Conservation (phyloP, 2,329 filamentous ascomycete genomes). For the Monilinia fructigena region DNA sequence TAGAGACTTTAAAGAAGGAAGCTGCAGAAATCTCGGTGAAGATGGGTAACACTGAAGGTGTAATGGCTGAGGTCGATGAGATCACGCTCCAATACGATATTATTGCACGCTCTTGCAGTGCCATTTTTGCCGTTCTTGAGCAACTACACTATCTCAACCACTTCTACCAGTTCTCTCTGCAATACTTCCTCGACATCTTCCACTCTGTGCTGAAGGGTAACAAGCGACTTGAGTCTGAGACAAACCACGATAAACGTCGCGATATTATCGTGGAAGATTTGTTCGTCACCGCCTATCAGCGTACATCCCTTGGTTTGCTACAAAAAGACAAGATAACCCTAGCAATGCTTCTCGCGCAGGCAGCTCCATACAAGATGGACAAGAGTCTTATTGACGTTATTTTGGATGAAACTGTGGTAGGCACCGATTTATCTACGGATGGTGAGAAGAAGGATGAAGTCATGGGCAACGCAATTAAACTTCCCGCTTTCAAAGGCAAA, state of each 20-base stretch:
- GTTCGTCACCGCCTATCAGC: constrained; percentile 87
- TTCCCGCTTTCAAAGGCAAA: constrained; percentile 71
- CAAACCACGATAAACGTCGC: constrained; percentile 74
- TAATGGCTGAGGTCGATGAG: constrained; percentile 96
- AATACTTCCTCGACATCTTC: constrained; percentile 98
- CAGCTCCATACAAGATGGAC: constrained; percentile 95
- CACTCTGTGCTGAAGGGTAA: constrained; percentile 83
- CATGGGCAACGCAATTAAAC: constrained; percentile 64
- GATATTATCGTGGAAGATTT: constrained; percentile 89
- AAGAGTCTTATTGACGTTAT: constrained; percentile 83
- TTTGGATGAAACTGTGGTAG: constrained; percentile 73
- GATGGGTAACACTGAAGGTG: constrained; percentile 94
- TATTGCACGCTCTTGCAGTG: constrained; percentile 91
- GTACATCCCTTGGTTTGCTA: constrained; percentile 87
- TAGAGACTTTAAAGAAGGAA: constrained; percentile 97
- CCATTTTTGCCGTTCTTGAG: constrained; percentile 94
- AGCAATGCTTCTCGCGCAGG: constrained; percentile 91
- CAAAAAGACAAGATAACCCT: constrained; percentile 94
- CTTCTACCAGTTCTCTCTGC: constrained; percentile 98
- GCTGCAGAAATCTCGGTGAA: constrained; percentile 94
- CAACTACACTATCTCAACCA: constrained; percentile 98
- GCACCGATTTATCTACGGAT: constrained; percentile 74
- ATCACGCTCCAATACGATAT: constrained; percentile 94
- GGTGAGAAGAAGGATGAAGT: constrained; percentile 63
- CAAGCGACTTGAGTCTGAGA: constrained; percentile 66